A percentile compares a stretch with the other conserved stretches of the same genome.
phyloP scores from a whole-genome alignment of 2,329 filamentous ascomycete genomes.

The Penicillium sp. region DNA sequence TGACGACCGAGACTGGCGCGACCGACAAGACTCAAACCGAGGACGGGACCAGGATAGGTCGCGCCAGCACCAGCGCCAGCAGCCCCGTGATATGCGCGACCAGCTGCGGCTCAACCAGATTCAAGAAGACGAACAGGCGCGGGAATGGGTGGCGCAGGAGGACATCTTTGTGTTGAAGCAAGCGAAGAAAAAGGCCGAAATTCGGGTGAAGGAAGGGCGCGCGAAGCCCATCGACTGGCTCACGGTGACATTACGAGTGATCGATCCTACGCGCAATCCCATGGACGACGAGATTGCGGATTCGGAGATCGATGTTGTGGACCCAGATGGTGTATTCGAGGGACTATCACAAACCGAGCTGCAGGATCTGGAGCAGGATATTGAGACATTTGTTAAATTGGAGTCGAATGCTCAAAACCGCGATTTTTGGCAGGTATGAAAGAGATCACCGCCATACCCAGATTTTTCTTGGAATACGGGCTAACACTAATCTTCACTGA shows the following conservation, averaged over 20 bases:
- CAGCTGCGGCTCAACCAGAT: conserved; percentile 57
- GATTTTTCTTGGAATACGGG: background rate
- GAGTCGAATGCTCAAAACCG: conserved; percentile 78
- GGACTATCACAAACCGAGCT: conserved; percentile 70
- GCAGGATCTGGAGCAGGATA: conserved; percentile 78
- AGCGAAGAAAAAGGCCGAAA: conserved; percentile 96
- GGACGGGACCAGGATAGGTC: conserved; percentile 28
- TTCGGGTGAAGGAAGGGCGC: conserved; percentile 87
- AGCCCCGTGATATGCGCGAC: conserved; percentile 44
- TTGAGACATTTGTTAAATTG: conserved; percentile 76
- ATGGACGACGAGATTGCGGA: conserved; percentile 83
- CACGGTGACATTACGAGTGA: conserved; percentile 84
- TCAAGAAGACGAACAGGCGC: conserved; percentile 76
- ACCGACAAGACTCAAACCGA: conserved; percentile 27
- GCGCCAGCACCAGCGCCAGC: conserved; percentile 23
- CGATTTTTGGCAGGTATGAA: conserved; percentile 79
- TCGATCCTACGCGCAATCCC: conserved; percentile 79
- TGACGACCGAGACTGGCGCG: conserved; percentile 34
- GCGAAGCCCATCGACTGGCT: conserved; percentile 94
- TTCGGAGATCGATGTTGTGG: conserved; percentile 75
- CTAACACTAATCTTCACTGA: conserved; percentile 12
- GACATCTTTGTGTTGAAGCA: conserved; percentile 96
- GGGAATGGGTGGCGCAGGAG: conserved; percentile 88
- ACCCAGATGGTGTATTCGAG: conserved; percentile 81
- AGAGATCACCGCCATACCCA: background rate